Conservation (phyloP, 495 filamentous ascomycete species). For the Chaetomium tenue region DNA sequence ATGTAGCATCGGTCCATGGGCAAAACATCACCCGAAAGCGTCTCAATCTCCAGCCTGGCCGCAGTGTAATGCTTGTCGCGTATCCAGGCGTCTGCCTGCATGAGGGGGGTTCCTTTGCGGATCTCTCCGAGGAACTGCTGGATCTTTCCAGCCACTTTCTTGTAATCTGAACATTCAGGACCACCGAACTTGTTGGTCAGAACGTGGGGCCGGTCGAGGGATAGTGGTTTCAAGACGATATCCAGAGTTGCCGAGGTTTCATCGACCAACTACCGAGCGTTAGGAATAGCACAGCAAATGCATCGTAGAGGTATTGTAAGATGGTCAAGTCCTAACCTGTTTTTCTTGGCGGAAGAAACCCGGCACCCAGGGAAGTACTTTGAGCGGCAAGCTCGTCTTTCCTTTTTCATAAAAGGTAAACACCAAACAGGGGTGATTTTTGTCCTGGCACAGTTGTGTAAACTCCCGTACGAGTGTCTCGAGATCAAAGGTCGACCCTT, state of each 20-base stretch:
- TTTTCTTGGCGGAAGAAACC: conserved; percentile 19
- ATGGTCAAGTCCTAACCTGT: conserved; percentile 20
- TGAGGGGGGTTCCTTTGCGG: conserved; percentile 25
- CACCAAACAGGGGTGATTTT: conserved; percentile 12
- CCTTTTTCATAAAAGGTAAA: conserved; percentile 25
- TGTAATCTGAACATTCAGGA: conserved; percentile 24
- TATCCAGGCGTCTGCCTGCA: conserved; percentile 31
- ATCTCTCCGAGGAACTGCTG: conserved; percentile 25
- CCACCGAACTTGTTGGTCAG: conserved; percentile 33
- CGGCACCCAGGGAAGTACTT: conserved; percentile 27
- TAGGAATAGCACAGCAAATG: conserved; percentile 11
- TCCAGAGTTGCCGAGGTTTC: conserved; percentile 26
- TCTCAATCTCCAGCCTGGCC: conserved; percentile 36
- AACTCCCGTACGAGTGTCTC: conserved; percentile 23
- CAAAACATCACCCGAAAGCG: conserved; percentile 36
- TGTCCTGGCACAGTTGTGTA: conserved; percentile 20
- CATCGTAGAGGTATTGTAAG: neutral
- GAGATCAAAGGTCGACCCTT: conserved; percentile 22
- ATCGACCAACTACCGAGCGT: conserved; percentile 28
- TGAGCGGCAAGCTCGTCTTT: conserved; percentile 21
- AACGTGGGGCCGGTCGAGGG: conserved; percentile 30
- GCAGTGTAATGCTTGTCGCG: conserved; percentile 24
- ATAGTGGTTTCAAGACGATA: conserved; percentile 25
- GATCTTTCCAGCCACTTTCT: conserved; percentile 24
- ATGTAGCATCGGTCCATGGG: conserved; percentile 41